phyloP scores from a whole-genome alignment of 208 protist genomes.

The Leishmania aethiopica region DNA sequence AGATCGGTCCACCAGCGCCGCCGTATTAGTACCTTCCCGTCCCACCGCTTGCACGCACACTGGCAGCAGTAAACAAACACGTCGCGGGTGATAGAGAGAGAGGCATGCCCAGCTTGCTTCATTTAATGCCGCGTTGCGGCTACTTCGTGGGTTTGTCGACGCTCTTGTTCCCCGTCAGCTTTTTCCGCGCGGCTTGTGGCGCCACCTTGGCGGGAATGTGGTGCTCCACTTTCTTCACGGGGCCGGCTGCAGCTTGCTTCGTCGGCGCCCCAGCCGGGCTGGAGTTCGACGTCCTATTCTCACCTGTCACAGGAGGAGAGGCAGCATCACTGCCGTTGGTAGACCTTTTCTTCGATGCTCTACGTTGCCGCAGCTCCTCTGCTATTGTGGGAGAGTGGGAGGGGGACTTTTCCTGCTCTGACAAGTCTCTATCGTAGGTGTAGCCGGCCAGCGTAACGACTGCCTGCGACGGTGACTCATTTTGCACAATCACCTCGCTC shows the following conservation, averaged over 20 bases:
- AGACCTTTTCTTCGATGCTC: neutral
- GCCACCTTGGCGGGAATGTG: constrained; percentile 3
- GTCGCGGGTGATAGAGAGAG: neutral
- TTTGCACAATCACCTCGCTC: constrained; percentile 34
- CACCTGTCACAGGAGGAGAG: neutral
- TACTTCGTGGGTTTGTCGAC: constrained; percentile 9
- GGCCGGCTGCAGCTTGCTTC: neutral
- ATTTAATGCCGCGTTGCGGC: neutral
- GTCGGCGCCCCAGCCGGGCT: neutral
- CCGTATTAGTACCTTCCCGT: neutral
- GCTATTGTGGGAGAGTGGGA: constrained; percentile 9
- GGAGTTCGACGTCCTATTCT: neutral
- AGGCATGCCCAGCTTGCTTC: neutral
- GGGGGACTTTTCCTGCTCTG: constrained; percentile 1
- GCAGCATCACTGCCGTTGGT: constrained; percentile 1
- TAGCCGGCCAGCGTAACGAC: constrained; percentile 64
- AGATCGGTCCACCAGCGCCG: neutral
- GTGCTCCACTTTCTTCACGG: constrained; percentile 1
- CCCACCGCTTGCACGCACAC: neutral
- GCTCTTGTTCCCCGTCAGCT: constrained; percentile 7
- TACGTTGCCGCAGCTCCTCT: neutral
- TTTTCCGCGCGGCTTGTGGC: constrained; percentile 21
- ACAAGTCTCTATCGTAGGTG: constrained; percentile 44
- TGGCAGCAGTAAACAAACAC: neutral
- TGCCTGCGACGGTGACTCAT: constrained; percentile 29